A percentile compares a stretch with the other conserved stretches of the same genome.
Conservation (phyloP, 768 basidiomycete genomes). For the Amanita thiersii region DNA sequence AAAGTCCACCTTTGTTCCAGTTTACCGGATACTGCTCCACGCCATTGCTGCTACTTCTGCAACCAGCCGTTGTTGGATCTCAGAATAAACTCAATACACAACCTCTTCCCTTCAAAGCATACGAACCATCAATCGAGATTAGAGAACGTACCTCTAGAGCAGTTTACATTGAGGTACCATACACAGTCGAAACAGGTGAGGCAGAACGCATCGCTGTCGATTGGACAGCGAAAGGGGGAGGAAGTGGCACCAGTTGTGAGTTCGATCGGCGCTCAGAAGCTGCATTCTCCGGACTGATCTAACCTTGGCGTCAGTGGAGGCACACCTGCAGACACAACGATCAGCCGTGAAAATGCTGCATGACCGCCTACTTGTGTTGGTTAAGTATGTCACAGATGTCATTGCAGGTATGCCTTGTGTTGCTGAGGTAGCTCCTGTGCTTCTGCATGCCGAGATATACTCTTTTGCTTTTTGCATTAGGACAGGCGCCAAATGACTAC, state of each 20-base stretch:
- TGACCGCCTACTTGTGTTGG: constrained; percentile 78
- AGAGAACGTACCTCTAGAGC: constrained; percentile 68
- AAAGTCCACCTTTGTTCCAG: constrained; percentile 28
- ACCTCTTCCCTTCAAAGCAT: constrained; percentile 87
- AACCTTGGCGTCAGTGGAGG: constrained; percentile 55
- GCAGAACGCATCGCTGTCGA: constrained; percentile 98
- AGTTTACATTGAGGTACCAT: constrained; percentile 79
- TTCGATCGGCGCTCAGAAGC: constrained; percentile 11
- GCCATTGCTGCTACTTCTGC: constrained; percentile 77
- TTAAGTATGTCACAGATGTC: constrained; percentile 78
- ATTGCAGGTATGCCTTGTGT: constrained; percentile 51
- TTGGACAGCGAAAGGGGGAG: constrained; percentile 84
- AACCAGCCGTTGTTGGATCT: constrained; percentile 41
- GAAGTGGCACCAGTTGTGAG: constrained; percentile 74
- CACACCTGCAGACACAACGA: constrained; percentile 84
- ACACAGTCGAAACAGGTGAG: constrained; percentile 93
- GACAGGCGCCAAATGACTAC: constrained; percentile 70
- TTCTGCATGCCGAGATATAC: constrained; percentile 4
- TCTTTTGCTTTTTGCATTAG: constrained; percentile 26
- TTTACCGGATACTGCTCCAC: constrained; percentile 82
- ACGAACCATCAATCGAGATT: constrained; percentile 85
- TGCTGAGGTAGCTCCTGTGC: constrained; percentile 3
- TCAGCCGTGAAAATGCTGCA: constrained; percentile 96
- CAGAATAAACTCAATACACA: constrained; percentile 52
- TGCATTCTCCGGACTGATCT: constrained; percentile 5